Conservation (phyloP, 2,329 filamentous ascomycete genomes). For the Coniella lustricola region DNA sequence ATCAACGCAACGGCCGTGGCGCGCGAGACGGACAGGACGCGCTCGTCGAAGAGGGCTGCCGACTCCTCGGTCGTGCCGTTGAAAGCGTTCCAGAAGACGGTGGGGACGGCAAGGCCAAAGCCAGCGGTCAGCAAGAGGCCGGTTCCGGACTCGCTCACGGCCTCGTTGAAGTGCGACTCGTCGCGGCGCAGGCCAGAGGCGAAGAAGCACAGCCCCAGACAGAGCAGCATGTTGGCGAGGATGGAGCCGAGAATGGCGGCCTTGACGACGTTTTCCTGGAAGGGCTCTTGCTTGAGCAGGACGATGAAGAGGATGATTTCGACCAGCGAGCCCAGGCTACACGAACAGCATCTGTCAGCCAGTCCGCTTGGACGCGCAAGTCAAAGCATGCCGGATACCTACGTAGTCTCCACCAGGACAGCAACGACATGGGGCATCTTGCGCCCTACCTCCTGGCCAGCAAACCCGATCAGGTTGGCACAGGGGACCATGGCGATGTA, state of each 20-base stretch:
- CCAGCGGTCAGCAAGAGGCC: constrained; percentile 68
- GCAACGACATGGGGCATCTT: constrained; percentile 70
- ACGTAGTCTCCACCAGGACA: constrained; percentile 52
- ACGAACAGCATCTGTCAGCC: neutral
- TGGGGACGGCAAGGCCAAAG: constrained; percentile 36
- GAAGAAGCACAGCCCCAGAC: constrained; percentile 74
- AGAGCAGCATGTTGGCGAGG: constrained; percentile 73
- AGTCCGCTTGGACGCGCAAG: neutral
- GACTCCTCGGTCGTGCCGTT: constrained; percentile 13
- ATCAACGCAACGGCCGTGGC: constrained; percentile 52
- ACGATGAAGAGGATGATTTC: constrained; percentile 81
- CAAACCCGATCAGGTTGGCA: constrained; percentile 69
- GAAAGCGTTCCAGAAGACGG: constrained; percentile 20
- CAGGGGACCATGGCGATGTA: constrained; percentile 74
- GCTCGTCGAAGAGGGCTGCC: constrained; percentile 28
- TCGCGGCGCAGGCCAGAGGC: constrained; percentile 63
- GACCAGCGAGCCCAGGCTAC: constrained; percentile 61
- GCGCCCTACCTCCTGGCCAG: constrained; percentile 62
- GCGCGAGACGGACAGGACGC: constrained; percentile 47
- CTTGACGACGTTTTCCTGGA: constrained; percentile 64
- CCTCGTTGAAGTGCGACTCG: constrained; percentile 65
- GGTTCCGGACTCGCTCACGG: constrained; percentile 71
- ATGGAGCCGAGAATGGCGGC: constrained; percentile 80
- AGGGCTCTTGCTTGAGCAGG: constrained; percentile 41
- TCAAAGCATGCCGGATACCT: neutral